Conservation (phyloP, 257 asterid species). For the Pogostemon cablin region DNA sequence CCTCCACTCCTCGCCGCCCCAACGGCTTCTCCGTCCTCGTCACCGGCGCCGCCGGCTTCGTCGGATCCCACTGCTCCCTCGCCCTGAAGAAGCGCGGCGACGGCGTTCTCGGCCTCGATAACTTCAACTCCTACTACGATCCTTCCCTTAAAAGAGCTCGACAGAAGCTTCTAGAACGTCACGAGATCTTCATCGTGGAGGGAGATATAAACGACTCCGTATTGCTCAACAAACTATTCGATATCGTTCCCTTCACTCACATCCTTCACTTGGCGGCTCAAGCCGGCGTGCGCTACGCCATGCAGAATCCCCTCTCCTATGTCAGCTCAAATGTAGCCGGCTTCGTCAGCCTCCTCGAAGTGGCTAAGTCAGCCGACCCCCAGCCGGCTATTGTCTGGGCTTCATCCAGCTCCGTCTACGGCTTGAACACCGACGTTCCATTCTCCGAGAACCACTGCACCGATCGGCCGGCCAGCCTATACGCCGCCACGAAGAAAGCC, state of each 20-base stretch:
- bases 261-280: conserved; percentile 90
- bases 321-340: conserved; percentile 79
- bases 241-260: conserved; percentile 79
- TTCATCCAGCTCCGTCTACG: conserved; percentile 84
- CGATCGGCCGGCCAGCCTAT: conserved; percentile 88
- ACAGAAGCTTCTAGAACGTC: conserved; percentile 48
- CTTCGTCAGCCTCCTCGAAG: conserved; percentile 75
- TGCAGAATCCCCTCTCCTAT: conserved; percentile 86
- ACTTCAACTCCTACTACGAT: conserved; percentile 88
- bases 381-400: conserved; percentile 99
- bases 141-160: conserved; percentile 73
- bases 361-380: conserved; percentile 76
- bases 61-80: conserved; percentile 81
- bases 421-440: conserved; percentile 70
- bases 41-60: conserved; percentile 95
- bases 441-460: conserved; percentile 76
- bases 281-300: conserved; percentile 98
- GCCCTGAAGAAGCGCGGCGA: conserved; percentile 87
- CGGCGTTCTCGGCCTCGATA: conserved; percentile 85
- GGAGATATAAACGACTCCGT: conserved; percentile 74
- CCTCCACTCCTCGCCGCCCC: conserved; percentile 83
- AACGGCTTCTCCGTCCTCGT: conserved; percentile 82
- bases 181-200: conserved; percentile 63
- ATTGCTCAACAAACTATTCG: conserved; percentile 64
- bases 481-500: conserved; percentile 95